Conservation (phyloP, 495 filamentous ascomycete genomes). For the Penicillium waksmanii region DNA sequence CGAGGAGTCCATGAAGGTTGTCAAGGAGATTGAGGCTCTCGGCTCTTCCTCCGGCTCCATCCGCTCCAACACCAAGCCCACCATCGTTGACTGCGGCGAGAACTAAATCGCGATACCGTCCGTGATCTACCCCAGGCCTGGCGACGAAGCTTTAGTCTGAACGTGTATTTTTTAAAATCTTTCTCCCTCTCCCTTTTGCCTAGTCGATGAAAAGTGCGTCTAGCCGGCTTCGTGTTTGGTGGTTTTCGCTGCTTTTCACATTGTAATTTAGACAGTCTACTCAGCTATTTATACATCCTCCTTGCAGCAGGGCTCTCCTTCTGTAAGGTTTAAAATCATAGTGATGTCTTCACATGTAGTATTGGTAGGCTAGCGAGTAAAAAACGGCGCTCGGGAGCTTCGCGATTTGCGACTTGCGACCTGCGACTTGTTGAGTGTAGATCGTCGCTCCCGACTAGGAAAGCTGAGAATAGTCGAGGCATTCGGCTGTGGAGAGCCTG, state of each 20-base stretch:
- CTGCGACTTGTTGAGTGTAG: too few species aligned
- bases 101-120: constrained; percentile 41
- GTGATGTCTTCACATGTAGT: not conserved
- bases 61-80: constrained; percentile 65
- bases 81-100: constrained; percentile 65
- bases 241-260: constrained; percentile 19
- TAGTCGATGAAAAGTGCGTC: constrained; percentile 2
- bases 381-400: too few species aligned
- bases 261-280: constrained; percentile 35
- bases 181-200: not conserved
- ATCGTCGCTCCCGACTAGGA: too few species aligned
- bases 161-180: constrained; percentile 9
- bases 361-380: not conserved
- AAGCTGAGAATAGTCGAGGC: too few species aligned
- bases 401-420: too few species aligned
- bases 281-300: constrained; percentile 29
- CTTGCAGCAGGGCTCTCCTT: constrained; percentile 8
- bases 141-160: constrained; percentile 24
- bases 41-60: constrained; percentile 65
- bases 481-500: too few species aligned
- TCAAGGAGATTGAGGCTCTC: constrained; percentile 74
- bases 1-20: constrained; percentile 60
- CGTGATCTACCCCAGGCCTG: constrained; percentile 15
- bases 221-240: constrained; percentile 19
- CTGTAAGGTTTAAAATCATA: not conserved